Conservation (phyloP, 1,284 basidiomycete species). For the Golubevia pallescens region DNA sequence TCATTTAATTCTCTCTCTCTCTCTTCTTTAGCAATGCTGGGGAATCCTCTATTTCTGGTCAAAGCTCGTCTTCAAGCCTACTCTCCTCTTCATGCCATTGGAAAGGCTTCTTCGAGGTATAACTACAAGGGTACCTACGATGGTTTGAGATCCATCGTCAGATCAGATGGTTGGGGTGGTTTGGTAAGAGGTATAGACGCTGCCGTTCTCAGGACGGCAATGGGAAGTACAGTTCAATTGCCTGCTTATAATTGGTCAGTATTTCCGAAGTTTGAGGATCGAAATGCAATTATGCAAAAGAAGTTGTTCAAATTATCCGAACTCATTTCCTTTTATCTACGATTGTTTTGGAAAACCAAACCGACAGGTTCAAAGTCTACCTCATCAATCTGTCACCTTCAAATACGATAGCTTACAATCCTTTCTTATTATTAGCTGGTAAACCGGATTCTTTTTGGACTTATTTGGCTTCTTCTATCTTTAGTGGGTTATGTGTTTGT, state of each 20-base stretch:
- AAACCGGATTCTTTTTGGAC: constrained; percentile 51
- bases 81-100: constrained; percentile 38
- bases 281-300: no score
- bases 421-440: constrained; percentile 39
- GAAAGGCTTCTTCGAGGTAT: constrained; percentile 28
- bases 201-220: constrained; percentile 48
- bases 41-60: constrained; percentile 53
- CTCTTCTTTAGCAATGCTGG: constrained; percentile 29
- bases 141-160: constrained; percentile 38
- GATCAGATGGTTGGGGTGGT: constrained; percentile 38
- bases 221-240: constrained; percentile 59
- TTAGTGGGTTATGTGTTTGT: constrained; percentile 53
- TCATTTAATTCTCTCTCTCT: background rate
- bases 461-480: constrained; percentile 43
- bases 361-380: constrained; percentile 35
- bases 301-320: no score
- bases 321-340: no score
- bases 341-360: no score
- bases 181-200: constrained; percentile 46
- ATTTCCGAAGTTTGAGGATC: no score
- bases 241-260: constrained; percentile 50
- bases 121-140: constrained; percentile 46
- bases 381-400: constrained; percentile 41
- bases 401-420: constrained; percentile 39
- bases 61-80: constrained; percentile 57